Conservation (phyloP, 2,329 filamentous ascomycete species). For the Didymella segeticola region DNA sequence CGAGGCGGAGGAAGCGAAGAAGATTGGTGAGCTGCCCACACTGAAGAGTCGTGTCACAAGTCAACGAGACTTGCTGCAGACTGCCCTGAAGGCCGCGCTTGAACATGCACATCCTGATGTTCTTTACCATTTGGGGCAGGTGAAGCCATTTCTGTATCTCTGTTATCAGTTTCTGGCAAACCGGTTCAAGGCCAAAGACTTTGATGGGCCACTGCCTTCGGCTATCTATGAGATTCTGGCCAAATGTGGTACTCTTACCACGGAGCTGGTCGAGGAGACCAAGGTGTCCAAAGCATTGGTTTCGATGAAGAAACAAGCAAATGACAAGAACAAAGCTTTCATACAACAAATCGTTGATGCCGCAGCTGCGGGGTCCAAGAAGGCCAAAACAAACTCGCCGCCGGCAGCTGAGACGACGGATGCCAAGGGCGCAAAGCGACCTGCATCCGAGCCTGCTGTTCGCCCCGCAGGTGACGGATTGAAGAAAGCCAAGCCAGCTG, state of each 20-base stretch:
- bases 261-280: slow-evolving; percentile 65
- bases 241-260: slow-evolving; percentile 66
- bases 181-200: slow-evolving; percentile 54
- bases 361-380: slow-evolving; percentile 52
- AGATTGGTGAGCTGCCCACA: slow-evolving; percentile 59
- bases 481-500: slow-evolving; percentile 42
- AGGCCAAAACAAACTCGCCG: slow-evolving; percentile 42
- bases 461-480: slow-evolving; percentile 28
- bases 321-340: slow-evolving; percentile 67
- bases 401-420: slow-evolving; percentile 33
- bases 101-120: slow-evolving; percentile 57
- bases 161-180: slow-evolving; percentile 59
- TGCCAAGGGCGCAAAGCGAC: slow-evolving; percentile 41
- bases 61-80: slow-evolving; percentile 64
- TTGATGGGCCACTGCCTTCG: slow-evolving; percentile 51
- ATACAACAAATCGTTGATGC: slow-evolving; percentile 63
- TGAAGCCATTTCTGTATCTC: slow-evolving; percentile 52
- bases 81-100: slow-evolving; percentile 55
- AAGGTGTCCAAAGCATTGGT: slow-evolving; percentile 71
- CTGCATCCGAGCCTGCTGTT: slow-evolving; percentile 27
- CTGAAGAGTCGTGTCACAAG: slow-evolving; percentile 64
- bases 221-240: slow-evolving; percentile 63
- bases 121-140: slow-evolving; percentile 48
- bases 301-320: slow-evolving; percentile 69
- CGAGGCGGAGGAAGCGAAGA: slow-evolving; percentile 64